phyloP scores from a whole-genome alignment of 2,329 filamentous ascomycete species.

The Dothistroma pini region DNA sequence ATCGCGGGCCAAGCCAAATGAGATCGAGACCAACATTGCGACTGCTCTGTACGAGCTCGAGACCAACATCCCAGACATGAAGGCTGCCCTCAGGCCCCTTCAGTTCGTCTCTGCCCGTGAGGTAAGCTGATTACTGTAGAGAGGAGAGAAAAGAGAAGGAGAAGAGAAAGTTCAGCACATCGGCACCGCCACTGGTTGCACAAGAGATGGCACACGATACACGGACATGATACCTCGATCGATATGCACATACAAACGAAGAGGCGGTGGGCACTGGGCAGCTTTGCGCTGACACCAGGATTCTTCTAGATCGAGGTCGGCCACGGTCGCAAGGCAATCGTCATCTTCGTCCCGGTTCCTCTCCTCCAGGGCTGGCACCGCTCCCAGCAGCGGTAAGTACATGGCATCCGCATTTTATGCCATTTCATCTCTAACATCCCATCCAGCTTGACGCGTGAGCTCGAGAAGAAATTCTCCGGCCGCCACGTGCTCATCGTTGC shows the following conservation, averaged over 20 bases:
- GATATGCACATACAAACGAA: slow-evolving; percentile 35
- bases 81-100: slow-evolving; percentile 90
- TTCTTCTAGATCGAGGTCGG: slow-evolving; percentile 92
- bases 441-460: slow-evolving; percentile 91
- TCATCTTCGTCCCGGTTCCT: slow-evolving; percentile 99
- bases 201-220: slow-evolving; percentile 12
- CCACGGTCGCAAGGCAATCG: slow-evolving; percentile 99
- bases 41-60: slow-evolving; percentile 98
- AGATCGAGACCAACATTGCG: slow-evolving; percentile 96
- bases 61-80: slow-evolving; percentile 98
- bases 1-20: slow-evolving; percentile 90
- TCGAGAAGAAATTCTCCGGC: slow-evolving; percentile 99
- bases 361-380: slow-evolving; percentile 98
- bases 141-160: not conserved
- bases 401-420: slow-evolving; percentile 3
- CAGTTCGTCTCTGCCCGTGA: slow-evolving; percentile 99
- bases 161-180: not conserved
- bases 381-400: slow-evolving; percentile 95
- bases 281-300: slow-evolving; percentile 55
- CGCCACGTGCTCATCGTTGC: slow-evolving; percentile 99
- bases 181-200: slow-evolving; percentile 8
- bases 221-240: slow-evolving; percentile 15
- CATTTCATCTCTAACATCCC: slow-evolving; percentile 16
- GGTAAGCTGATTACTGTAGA: slow-evolving; percentile 64
- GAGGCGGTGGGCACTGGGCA: slow-evolving; percentile 56